Conservation (phyloP, 768 basidiomycete species). For the Butyriboletus loyo region DNA sequence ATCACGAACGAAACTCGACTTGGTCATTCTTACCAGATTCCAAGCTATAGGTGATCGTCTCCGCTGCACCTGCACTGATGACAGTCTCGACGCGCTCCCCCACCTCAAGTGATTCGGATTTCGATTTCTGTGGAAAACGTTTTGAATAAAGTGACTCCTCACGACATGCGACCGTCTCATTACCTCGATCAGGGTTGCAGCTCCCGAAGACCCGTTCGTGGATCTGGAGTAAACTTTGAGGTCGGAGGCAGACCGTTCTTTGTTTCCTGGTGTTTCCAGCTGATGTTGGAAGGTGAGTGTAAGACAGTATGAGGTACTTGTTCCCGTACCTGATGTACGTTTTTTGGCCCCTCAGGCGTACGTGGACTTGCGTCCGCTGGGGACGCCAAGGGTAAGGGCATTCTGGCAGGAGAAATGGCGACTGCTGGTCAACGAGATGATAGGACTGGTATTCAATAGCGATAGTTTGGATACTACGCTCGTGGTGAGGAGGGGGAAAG, state of each 20-base stretch:
- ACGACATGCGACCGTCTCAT: background rate
- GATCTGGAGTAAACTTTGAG: background rate
- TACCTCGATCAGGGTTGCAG: background rate
- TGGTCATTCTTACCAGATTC: background rate
- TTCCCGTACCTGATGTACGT: background rate
- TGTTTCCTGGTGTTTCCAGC: background rate
- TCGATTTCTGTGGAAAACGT: background rate
- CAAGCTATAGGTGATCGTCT: background rate
- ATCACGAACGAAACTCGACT: background rate
- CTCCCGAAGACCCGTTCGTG: background rate
- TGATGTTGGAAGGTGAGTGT: background rate
- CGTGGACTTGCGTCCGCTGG: no score
- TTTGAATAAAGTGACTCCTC: background rate
- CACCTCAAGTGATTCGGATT: background rate
- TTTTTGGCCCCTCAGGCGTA: no score
- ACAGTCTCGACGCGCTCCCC: no score
- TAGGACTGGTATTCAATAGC: background rate
- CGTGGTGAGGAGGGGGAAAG: no score
- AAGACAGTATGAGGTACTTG: background rate
- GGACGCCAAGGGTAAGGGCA: background rate
- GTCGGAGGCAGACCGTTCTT: background rate
- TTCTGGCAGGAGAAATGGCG: background rate
- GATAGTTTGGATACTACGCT: background rate
- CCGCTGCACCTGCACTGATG: no score
- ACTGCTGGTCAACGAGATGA: background rate